Evolutionary conservation across 306 rosid genomes (phyloP).

Genomic region (Rosa multiflora): DNA sequence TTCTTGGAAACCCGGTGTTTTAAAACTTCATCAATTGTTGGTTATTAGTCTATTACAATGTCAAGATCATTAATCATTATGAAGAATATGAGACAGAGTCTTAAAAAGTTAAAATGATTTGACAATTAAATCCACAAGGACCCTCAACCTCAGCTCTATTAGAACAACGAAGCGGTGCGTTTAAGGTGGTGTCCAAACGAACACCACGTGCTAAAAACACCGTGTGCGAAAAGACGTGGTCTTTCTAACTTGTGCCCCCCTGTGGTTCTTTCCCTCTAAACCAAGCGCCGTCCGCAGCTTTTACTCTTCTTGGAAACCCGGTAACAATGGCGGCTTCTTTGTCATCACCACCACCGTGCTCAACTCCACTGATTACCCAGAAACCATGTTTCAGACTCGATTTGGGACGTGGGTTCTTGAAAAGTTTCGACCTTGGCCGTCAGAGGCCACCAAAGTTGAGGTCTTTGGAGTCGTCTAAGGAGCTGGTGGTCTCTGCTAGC

Average conservation of each 20-base stretch:
- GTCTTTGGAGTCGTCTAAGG: conserved; percentile 25
- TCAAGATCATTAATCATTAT: too few species aligned
- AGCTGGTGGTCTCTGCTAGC: conserved; percentile 28
- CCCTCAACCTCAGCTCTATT: neutral
- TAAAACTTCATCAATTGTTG: too few species aligned
- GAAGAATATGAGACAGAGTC: too few species aligned
- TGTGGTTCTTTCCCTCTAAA: neutral
- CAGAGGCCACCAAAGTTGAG: conserved; percentile 18
- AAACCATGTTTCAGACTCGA: conserved; percentile 9
- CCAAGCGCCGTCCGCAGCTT: neutral
- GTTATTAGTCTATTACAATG: too few species aligned
- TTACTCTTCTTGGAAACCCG: neutral
- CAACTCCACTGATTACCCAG: conserved; percentile 11
- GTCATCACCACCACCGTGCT: conserved; percentile 17
- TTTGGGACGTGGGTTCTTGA: conserved; percentile 25
- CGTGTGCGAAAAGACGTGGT: neutral
- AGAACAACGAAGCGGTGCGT: neutral
- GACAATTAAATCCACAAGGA: neutral
- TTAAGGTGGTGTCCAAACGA: neutral
- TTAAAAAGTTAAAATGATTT: too few species aligned
- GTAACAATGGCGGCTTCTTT: conserved; percentile 31
- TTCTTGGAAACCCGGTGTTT: neutral
- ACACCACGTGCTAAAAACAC: neutral
- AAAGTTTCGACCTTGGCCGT: conserved; percentile 19
- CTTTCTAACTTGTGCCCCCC: neutral